Base-by-base conservation (phyloP, 495 filamentous ascomycete genomes). In the Pyrenula massariospora region DNA sequence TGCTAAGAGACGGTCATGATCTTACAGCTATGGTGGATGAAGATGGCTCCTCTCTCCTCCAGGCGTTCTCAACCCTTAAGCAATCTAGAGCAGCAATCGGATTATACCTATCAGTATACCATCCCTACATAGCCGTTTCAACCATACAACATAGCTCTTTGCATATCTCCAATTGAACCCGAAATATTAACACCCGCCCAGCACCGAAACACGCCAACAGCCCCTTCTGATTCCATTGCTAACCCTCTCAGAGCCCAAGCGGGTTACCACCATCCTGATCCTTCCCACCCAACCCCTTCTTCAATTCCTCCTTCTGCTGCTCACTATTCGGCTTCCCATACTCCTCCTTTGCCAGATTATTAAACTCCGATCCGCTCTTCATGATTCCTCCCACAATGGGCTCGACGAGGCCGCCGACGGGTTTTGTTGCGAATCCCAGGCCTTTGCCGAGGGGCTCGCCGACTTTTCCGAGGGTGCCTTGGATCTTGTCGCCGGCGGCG, bases 381-480 rank as follows among this genome's bases (percentile, higher is more conserved):
- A 62, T 65, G 20, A 66, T 1, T 2, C 63, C 63, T 12, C 62
- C 60, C 1, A 66, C 57, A 1, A 66, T 25, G n/a, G 62, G 54
- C 19, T 64, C 63, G 22, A 66, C 52, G 1, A 66, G 5, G 3
- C 58, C 57, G 10, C 63, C 63, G 50, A 66, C 54, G 12, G 63
- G 63, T 0, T 24, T 42, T 3, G 59, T 56, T 12, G 59, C 54
- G 2, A 51, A 60, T 42, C 60, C 58, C 3, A 66, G 56, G 10
- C 63, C 63, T 50, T 62, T 66, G 53, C 63, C 63, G 19, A 66
- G 48, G 1, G 63, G 63, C 19, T 59, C 47, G 12, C 63, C 63
- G 20, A 66, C 59, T 42, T 59, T 57, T 42, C 59, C 57, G 22
- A 66, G 59, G 49, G 58, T 55, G 25, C 54, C 57, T 56, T 58